phyloP scores from a whole-genome alignment of 169 alveolate genomes.

The Plasmodium malariae region DNA sequence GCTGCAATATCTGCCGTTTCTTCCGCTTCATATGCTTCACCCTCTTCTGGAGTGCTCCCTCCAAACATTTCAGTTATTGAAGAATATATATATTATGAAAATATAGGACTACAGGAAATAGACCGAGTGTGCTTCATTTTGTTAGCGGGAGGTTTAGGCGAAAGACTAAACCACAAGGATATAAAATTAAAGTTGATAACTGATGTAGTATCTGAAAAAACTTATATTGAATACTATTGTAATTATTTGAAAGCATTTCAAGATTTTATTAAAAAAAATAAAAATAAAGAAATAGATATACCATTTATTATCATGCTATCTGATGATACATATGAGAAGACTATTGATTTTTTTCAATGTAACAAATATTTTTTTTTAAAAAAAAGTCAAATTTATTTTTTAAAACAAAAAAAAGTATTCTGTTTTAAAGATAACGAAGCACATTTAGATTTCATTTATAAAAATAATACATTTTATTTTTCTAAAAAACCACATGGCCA shows the following conservation, averaged over 20 bases:
- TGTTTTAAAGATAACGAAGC: conserved; percentile 92
- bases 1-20: background rate
- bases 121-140: conserved; percentile 89
- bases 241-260: conserved; percentile 87
- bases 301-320: conserved; percentile 94
- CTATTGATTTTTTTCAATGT: conserved; percentile 84
- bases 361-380: conserved; percentile 88
- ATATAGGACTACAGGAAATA: conserved; percentile 87
- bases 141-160: conserved; percentile 97
- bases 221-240: conserved; percentile 89
- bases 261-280: conserved; percentile 80
- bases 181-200: conserved; percentile 93
- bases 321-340: conserved; percentile 92
- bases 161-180: conserved; percentile 92
- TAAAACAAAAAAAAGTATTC: conserved; percentile 92
- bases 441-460: conserved; percentile 84
- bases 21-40: background rate
- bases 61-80: conserved; percentile 68
- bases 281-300: conserved; percentile 75
- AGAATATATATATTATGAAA: conserved; percentile 86
- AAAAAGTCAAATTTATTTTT: conserved; percentile 85
- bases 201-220: conserved; percentile 82
- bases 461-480: conserved; percentile 80
- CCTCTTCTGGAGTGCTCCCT: background rate
- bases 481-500: conserved; percentile 95